These are phyloP conservation scores for Sistotremastrum suecicum DNA, from an alignment of 768 basidiomycete species.

Conservation along the genomic window DNA sequence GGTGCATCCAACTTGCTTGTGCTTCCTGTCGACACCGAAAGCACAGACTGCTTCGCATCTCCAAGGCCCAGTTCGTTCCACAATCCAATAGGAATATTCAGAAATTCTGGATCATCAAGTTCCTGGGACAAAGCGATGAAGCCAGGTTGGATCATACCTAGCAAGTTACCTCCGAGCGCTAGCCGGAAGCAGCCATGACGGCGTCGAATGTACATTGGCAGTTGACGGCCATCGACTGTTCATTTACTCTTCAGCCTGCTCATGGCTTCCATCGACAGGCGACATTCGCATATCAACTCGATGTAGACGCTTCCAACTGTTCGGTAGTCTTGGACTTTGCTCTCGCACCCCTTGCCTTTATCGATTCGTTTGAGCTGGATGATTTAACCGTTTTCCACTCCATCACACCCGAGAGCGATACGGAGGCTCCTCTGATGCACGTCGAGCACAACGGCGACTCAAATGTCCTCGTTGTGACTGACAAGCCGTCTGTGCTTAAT, in stretches of 20 bases:
- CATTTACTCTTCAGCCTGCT: constrained; percentile 9
- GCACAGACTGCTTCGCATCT: too few species aligned
- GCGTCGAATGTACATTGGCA: constrained; percentile 3
- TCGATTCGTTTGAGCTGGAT: constrained; percentile 30
- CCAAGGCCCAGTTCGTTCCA: too few species aligned
- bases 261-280: constrained; percentile 14
- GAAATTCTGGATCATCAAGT: too few species aligned
- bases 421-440: constrained; percentile 29
- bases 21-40: too few species aligned
- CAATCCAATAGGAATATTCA: too few species aligned
- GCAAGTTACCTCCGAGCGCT: neutral
- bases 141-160: too few species aligned
- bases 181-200: neutral
- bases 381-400: constrained; percentile 15
- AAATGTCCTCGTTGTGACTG: constrained; percentile 18
- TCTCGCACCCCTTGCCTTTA: constrained; percentile 26
- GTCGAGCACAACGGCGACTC: constrained; percentile 14
- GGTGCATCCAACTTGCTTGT: too few species aligned
- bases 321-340: constrained; percentile 20
- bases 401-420: constrained; percentile 25
- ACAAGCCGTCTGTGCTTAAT: constrained; percentile 11
- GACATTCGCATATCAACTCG: constrained; percentile 5
- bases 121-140: too few species aligned
- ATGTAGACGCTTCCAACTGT: constrained; percentile 9
- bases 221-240: constrained; percentile 5